Evolutionary conservation across 1,139 yeast species (phyloP).

Genomic region (Sugiyamaella neomexicana): DNA sequence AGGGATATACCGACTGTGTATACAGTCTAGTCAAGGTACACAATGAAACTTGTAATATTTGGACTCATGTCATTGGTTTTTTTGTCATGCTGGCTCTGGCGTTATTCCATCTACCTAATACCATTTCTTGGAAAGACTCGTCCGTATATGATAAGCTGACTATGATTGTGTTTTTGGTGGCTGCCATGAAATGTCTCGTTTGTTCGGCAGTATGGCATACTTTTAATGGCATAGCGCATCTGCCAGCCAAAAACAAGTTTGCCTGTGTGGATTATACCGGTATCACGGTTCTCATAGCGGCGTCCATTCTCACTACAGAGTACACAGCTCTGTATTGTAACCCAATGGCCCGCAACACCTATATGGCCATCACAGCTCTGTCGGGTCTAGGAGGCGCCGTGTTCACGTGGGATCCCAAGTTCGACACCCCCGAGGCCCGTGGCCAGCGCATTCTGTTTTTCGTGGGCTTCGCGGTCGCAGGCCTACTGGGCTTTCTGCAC

Average conservation of each 20-base stretch:
- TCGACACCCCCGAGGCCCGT: constrained; percentile 84
- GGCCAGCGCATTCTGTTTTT: constrained; percentile 81
- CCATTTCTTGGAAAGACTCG: constrained; percentile 45
- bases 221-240: constrained; percentile 72
- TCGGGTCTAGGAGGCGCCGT: constrained; percentile 73
- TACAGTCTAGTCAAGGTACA: constrained; percentile 63
- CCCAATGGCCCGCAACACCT: constrained; percentile 50
- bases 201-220: constrained; percentile 93
- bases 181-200: constrained; percentile 73
- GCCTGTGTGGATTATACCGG: constrained; percentile 97
- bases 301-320: constrained; percentile 86
- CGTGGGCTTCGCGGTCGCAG: constrained; percentile 74
- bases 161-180: constrained; percentile 63
- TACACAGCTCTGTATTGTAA: constrained; percentile 71
- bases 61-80: constrained; percentile 86
- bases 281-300: constrained; percentile 83
- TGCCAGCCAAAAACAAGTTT: constrained; percentile 64
- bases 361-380: constrained; percentile 59
- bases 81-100: constrained; percentile 57
- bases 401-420: constrained; percentile 88
- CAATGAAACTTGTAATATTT: constrained; percentile 88
- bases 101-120: constrained; percentile 59
- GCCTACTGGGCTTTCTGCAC: constrained; percentile 63
- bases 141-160: constrained; percentile 52
- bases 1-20: constrained; percentile 60